These are phyloP conservation scores for Echria macrotheca DNA, from an alignment of 495 filamentous ascomycete species.

Conservation along the genomic window DNA sequence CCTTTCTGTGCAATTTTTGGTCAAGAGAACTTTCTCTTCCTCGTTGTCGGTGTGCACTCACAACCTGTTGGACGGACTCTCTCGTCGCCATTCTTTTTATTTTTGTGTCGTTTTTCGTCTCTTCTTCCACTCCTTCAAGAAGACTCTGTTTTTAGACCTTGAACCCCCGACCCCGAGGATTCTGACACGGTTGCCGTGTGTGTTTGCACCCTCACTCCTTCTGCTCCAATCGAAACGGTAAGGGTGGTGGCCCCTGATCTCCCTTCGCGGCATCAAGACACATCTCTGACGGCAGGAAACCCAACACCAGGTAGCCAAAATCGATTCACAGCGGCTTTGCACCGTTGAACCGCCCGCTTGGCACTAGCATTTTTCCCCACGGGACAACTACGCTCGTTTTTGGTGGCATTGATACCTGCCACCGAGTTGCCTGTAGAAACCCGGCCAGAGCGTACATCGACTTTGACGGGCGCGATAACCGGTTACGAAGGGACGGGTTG, in stretches of 20 bases:
- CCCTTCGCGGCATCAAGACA: slow-evolving; percentile 17
- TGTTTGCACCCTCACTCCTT: slow-evolving; percentile 18
- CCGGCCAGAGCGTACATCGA: slow-evolving; percentile 8
- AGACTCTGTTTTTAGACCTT: slow-evolving; percentile 2
- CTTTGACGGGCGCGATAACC: not conserved
- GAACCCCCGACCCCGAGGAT: slow-evolving; percentile 3
- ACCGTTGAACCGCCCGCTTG: slow-evolving; percentile 10
- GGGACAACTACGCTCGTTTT: not conserved
- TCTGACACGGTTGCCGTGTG: slow-evolving; percentile 17
- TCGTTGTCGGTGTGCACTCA: too few relatives aligned
- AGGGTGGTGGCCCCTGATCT: slow-evolving; percentile 25
- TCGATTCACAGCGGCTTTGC: too few relatives aligned
- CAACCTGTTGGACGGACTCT: too few relatives aligned
- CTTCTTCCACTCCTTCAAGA: slow-evolving; percentile 12
- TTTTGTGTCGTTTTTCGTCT: slow-evolving; percentile 1
- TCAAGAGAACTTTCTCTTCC: slow-evolving; percentile 6
- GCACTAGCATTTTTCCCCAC: slow-evolving; percentile 3
- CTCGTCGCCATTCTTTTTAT: too few relatives aligned
- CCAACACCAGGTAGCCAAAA: too few relatives aligned
- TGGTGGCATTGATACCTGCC: slow-evolving; percentile 16
- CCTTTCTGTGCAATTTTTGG: too few relatives aligned
- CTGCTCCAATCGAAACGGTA: slow-evolving; percentile 25
- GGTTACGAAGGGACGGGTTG: slow-evolving; percentile 1
- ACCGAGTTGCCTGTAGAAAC: slow-evolving; percentile 14
- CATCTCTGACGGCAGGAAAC: slow-evolving; percentile 26